Evolutionary conservation across 2,329 filamentous ascomycete genomes (phyloP), one percentile per base, ranked within the genome.

Genomic region (Phoma sp.): DNA sequence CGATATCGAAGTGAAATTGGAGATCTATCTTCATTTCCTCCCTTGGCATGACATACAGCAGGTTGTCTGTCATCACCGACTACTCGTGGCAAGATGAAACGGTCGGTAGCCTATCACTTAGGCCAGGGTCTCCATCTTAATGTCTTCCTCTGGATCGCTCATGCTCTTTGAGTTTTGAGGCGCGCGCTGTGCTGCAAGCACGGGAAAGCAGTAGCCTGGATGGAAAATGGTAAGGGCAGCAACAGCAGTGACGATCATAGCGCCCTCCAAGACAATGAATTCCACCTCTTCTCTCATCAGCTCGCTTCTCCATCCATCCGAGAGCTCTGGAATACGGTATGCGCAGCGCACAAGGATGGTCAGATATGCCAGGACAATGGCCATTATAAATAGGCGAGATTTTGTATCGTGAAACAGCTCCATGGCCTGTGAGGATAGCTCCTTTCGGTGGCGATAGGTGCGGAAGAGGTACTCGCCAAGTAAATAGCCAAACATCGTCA

Each of bases 201-300:
- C 58, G 11, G 67, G 65, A 48, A 70, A 69, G 46, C 59, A 69
- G 38, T 59, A 57, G 4, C 68, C 68, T 0, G 81, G 81, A 59
- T 83, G 80, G 29, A 80, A 74, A 0, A 70, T 58, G 1, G 79
- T 82, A 60, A 82, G 61, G 3, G 67, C 68, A 13, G 77, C 49
- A 13, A 73, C 70, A 0, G 80, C 77, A 30, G 81, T 64, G 1
- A 68, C 68, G 48, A 84, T 79, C 79, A 82, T 82, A 6, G 75
- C 73, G 3, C 80, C 80, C 54, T 83, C 81, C 4, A 83, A 64
- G 7, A 77, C 68, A 66, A 82, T 78, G 57, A 82, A 81, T n/a
- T 75, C 70, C 4, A 65, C 51, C 59, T 83, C 74, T 27, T 79
- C 62, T 52, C 79, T 77, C 66, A 80, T 80, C 30, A 81, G 52